Conservation (phyloP, 495 filamentous ascomycete species). For the Neurospora hispaniola region DNA sequence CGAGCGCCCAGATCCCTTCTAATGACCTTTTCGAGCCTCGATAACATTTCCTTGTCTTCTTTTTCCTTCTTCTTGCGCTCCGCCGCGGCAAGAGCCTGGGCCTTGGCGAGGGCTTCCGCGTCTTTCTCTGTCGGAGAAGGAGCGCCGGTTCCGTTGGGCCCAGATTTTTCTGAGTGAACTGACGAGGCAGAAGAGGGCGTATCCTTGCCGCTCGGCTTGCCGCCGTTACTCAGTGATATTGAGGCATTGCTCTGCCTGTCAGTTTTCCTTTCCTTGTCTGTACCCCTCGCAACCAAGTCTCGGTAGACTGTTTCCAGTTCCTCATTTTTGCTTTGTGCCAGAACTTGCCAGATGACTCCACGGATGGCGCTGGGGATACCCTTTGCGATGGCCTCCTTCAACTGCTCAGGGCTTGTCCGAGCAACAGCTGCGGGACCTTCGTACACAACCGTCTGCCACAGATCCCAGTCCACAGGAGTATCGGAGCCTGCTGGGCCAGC, state of each 20-base stretch:
- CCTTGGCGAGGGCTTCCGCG: constrained; percentile 52
- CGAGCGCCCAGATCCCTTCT: constrained; percentile 80
- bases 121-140: constrained; percentile 52
- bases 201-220: constrained; percentile 43
- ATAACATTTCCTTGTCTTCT: constrained; percentile 57
- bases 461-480: constrained; percentile 81
- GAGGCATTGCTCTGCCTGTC: constrained; percentile 42
- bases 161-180: constrained; percentile 70
- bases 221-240: constrained; percentile 19
- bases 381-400: constrained; percentile 81
- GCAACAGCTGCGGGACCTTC: constrained; percentile 81
- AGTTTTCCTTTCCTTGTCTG: constrained; percentile 54
- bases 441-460: constrained; percentile 94
- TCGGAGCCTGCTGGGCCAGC: constrained; percentile 57
- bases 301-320: constrained; percentile 82
- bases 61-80: constrained; percentile 64
- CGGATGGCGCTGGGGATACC: constrained; percentile 92
- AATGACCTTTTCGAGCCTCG: constrained; percentile 86
- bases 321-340: constrained; percentile 86
- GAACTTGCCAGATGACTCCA: constrained; percentile 94
- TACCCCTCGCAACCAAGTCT: constrained; percentile 70
- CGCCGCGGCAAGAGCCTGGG: constrained; percentile 53
- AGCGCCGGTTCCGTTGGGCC: constrained; percentile 47
- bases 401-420: constrained; percentile 71
- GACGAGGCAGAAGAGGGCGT: constrained; percentile 71